Conservation (phyloP, 139 green algal species). For the Picochlorum sp. region DNA sequence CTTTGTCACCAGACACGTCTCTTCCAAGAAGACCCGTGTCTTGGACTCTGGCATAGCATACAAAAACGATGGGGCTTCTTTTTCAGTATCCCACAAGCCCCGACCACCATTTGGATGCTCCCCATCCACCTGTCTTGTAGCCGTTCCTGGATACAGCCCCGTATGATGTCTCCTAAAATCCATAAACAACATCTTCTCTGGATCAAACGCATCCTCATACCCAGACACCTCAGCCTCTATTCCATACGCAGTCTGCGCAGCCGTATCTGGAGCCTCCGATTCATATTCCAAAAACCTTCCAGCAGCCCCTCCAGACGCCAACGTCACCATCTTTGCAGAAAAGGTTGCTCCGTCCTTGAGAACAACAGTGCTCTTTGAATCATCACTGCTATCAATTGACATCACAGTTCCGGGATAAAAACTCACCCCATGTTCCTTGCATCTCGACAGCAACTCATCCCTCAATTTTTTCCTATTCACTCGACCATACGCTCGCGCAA, state of each 20-base stretch:
- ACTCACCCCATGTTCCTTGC: slow-evolving; percentile 38
- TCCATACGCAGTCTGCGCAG: slow-evolving; percentile 92
- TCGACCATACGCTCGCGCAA: slow-evolving; percentile 80
- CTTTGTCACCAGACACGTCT: slow-evolving; percentile 89
- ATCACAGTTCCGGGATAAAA: slow-evolving; percentile 54
- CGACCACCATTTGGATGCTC: slow-evolving; percentile 21
- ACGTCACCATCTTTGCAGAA: slow-evolving; percentile 36
- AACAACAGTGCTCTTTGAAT: neutral
- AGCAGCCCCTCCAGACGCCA: slow-evolving; percentile 74
- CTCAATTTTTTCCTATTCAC: slow-evolving; percentile 53
- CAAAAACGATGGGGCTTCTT: slow-evolving; percentile 86
- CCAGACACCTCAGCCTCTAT: slow-evolving; percentile 66
- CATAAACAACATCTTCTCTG: slow-evolving; percentile 95
- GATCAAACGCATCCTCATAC: slow-evolving; percentile 56
- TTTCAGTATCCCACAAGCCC: slow-evolving; percentile 37
- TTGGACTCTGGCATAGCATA: slow-evolving; percentile 88
- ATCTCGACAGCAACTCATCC: slow-evolving; percentile 44
- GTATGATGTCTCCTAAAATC: slow-evolving; percentile 95
- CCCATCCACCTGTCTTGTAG: slow-evolving; percentile 59
- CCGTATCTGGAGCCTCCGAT: slow-evolving; percentile 49
- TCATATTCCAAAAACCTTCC: slow-evolving; percentile 60
- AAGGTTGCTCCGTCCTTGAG: slow-evolving; percentile 2
- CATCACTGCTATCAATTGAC: slow-evolving; percentile 31
- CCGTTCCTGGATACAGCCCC: slow-evolving; percentile 22
- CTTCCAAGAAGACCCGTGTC: slow-evolving; percentile 80